A percentile compares a stretch with the other conserved stretches of the same genome.
Evolutionary conservation across 108 stramenopile genomes (phyloP).

Genomic region (Nannochloropsis oceanica): DNA sequence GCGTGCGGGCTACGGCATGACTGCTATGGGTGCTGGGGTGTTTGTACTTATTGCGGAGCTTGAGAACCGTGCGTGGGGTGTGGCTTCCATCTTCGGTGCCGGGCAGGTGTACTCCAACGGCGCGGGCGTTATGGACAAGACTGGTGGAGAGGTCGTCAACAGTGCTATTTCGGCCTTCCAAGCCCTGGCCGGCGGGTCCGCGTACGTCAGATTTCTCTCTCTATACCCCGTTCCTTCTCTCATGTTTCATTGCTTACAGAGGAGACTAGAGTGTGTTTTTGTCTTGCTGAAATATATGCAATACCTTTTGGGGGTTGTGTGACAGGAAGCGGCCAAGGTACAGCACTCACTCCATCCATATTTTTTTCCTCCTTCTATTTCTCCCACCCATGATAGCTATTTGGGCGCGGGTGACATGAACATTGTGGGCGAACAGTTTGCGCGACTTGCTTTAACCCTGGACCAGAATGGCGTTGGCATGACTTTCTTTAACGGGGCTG

Average conservation of each 20-base stretch:
- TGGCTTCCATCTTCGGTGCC: background rate
- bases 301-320: no score
- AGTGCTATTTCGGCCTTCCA: background rate
- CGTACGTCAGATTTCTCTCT: no score
- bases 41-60: background rate
- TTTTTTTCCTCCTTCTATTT: no score
- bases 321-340: no score
- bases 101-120: background rate
- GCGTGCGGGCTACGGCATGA: background rate
- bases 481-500: background rate
- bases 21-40: background rate
- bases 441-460: background rate
- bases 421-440: background rate
- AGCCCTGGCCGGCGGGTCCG: background rate
- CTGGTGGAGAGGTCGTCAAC: background rate
- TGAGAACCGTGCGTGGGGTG: background rate
- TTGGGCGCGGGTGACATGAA: background rate
- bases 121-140: background rate
- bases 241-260: no score
- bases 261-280: no score
- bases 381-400: background rate
- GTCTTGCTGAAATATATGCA: no score
- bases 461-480: background rate
- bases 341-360: no score
- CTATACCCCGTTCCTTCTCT: no score